Conservation (phyloP, 2,329 filamentous ascomycete genomes). For the Beauveria rudraprayagi region DNA sequence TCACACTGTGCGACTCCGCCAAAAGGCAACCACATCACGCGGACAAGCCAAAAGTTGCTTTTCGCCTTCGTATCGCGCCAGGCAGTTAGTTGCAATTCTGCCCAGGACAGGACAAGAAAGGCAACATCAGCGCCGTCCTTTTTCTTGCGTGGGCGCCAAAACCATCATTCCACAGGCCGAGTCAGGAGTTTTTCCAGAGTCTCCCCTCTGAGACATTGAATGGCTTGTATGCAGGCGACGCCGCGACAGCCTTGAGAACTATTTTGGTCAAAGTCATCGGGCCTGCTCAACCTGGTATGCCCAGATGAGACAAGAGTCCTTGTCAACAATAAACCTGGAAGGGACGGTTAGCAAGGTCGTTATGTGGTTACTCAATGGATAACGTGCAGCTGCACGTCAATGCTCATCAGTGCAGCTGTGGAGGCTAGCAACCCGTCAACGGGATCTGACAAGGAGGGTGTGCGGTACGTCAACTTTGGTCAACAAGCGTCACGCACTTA, state of each 20-base stretch:
- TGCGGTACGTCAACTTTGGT: not conserved
- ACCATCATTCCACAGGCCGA: not conserved
- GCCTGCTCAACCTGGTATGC: not conserved
- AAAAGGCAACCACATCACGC: slow-evolving; percentile 6
- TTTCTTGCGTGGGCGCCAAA: not conserved
- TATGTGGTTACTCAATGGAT: not conserved
- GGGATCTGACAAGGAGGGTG: slow-evolving; percentile 6
- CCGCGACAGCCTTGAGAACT: not conserved
- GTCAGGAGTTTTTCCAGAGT: not conserved
- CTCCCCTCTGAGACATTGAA: not conserved
- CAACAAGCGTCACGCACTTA: not conserved
- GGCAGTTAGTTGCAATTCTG: not conserved
- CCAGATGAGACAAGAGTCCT: slow-evolving; percentile 1
- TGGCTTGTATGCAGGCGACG: not conserved
- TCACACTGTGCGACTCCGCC: slow-evolving; percentile 1
- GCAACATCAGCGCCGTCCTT: not conserved
- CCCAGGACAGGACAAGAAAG: not conserved
- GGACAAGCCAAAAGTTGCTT: not conserved
- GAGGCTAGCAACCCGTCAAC: not conserved
- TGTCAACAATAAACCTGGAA: not conserved
- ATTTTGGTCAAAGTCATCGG: not conserved
- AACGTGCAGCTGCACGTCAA: slow-evolving; percentile 10
- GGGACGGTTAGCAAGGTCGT: not conserved
- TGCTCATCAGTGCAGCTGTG: slow-evolving; percentile 1
- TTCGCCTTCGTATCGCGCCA: not conserved